Evolutionary conservation across 768 basidiomycete species (phyloP), one percentile per base, ranked within the genome.

Genomic region (Amanita jacksonii): DNA sequence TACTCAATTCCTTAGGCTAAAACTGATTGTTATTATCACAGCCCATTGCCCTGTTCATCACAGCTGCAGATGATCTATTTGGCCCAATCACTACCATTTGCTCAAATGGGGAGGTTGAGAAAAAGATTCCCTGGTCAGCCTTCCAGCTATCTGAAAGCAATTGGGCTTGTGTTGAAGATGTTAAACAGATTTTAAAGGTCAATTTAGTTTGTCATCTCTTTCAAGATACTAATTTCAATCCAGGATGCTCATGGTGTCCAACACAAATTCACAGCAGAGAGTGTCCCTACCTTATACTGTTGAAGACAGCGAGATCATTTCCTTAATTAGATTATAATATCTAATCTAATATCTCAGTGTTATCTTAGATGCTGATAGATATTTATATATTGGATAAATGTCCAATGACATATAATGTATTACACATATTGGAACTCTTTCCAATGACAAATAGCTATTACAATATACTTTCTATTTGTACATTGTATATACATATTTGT

Each of bases 61-160:
- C 33, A 20, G 44, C 53, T 1, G 57, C 62, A 0, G 55, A 62
- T 38, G 34, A 52, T 3, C 46, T 52, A 2, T 64, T 49, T 43
- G 58, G 62, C 3, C 57, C 62, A 3, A 59, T 64, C 36, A 64
- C 60, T 0, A 50, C 50, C 2, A 49, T 62, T 9, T 47, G 45
- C 5, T 24, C 28, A 6, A 39, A 59, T n/a, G 49, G 52, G 4
- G 20, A 45, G 6, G 15, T 50, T 4, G 32, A 38, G 19, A 62
- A 60, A 41, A 45, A 60, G 10, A 59, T 63, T 16, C 55, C 49
- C 1, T 62, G 62, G 59, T 38, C 42, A 0, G 53, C 53, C 1
- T 61, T 61, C 31, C 43, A 44, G 9, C 22, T 61, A 16, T 31
- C 25, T 1, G 51, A 53, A 2, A n/a, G 7, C 0, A 57, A 62